Conservation (phyloP, 352 stramenopile genomes). For the Globisporangium spinosum region DNA sequence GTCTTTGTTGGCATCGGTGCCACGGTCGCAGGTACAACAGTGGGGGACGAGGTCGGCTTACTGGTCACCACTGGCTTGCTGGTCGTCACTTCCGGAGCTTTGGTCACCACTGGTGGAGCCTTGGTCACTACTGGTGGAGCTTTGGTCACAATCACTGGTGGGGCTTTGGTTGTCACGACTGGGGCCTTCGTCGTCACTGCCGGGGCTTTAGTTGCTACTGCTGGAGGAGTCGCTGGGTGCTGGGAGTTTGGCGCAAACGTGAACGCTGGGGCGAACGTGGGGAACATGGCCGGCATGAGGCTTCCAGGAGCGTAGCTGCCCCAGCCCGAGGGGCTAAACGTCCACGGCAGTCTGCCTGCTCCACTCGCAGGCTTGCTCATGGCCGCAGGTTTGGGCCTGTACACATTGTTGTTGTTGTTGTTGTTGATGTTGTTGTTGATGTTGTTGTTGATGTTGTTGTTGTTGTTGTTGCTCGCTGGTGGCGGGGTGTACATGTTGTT, state of each 20-base stretch:
- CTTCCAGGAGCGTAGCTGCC: slow-evolving; percentile 8
- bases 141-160: background rate
- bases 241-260: background rate
- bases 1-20: background rate
- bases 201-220: background rate
- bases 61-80: slow-evolving; percentile 1
- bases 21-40: background rate
- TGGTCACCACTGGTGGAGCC: background rate
- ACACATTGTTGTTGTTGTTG: slow-evolving; percentile 3
- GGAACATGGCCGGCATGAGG: slow-evolving; percentile 4
- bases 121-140: background rate
- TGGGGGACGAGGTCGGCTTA: background rate
- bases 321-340: slow-evolving; percentile 16
- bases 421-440: slow-evolving; percentile 1
- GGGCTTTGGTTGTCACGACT: background rate
- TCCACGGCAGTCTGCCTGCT: slow-evolving; percentile 7
- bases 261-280: background rate
- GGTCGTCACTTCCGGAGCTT: background rate
- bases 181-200: background rate
- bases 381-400: background rate
- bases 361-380: background rate
- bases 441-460: slow-evolving; percentile 8
- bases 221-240: background rate
- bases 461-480: slow-evolving; percentile 2
- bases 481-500: slow-evolving; percentile 1